phyloP scores from a whole-genome alignment of 805 yeast genomes.

The Debaryomyces maramus region DNA sequence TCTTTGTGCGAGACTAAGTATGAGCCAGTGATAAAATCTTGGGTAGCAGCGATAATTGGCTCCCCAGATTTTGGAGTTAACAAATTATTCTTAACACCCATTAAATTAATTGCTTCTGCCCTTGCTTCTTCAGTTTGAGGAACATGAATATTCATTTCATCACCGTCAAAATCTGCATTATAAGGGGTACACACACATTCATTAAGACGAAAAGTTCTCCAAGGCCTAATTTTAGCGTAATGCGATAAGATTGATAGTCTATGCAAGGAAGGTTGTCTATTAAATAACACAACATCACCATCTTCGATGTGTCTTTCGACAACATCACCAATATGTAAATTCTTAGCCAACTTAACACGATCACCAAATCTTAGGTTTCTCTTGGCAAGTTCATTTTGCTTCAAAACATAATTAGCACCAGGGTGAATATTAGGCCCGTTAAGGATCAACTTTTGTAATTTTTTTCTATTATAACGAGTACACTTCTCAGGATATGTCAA shows the following conservation, averaged over 20 bases:
- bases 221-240: constrained; percentile 93
- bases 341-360: constrained; percentile 70
- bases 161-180: constrained; percentile 99
- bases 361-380: constrained; percentile 90
- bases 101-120: constrained; percentile 95
- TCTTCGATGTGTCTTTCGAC: constrained; percentile 97
- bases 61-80: constrained; percentile 98
- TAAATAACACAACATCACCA: constrained; percentile 93
- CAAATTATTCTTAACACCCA: constrained; percentile 96
- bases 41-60: constrained; percentile 99
- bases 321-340: constrained; percentile 81
- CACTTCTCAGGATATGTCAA: constrained; percentile 95
- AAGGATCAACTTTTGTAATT: constrained; percentile 68
- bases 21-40: constrained; percentile 97
- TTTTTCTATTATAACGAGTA: constrained; percentile 79
- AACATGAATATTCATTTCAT: constrained; percentile 97
- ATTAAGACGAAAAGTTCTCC: constrained; percentile 95
- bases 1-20: constrained; percentile 91
- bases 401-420: constrained; percentile 91
- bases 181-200: constrained; percentile 99
- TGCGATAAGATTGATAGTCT: constrained; percentile 92
- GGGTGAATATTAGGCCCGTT: constrained; percentile 92
- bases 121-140: constrained; percentile 99
- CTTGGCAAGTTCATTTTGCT: constrained; percentile 80
- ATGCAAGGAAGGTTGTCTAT: constrained; percentile 97